These are phyloP conservation scores for Solanum lignicaule DNA, from an alignment of 257 asterid species.

Conservation along the genomic window DNA sequence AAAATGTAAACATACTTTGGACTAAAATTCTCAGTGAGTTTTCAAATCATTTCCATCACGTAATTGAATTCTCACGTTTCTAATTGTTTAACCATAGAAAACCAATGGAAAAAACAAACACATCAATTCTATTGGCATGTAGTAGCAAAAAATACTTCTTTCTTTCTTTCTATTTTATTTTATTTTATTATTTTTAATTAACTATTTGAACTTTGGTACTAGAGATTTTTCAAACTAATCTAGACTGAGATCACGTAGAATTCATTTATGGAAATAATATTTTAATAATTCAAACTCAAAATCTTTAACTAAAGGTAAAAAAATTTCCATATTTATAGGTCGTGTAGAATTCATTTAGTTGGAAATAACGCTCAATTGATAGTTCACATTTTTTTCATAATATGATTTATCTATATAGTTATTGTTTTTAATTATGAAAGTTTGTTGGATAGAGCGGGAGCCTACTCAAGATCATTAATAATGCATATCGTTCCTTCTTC, in stretches of 20 bases:
- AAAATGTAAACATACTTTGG: background rate
- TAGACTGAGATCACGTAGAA: background rate
- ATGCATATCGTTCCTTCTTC: background rate
- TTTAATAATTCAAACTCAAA: background rate
- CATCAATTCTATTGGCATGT: background rate
- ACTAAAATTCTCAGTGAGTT: too few relatives aligned
- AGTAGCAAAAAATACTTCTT: background rate
- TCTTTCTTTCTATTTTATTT: too few relatives aligned
- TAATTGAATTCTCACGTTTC: background rate
- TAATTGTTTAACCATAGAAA: background rate
- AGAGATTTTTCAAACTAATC: background rate
- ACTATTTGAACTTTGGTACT: background rate
- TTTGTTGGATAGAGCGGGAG: background rate
- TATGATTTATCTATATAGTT: too few relatives aligned
- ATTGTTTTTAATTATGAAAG: background rate
- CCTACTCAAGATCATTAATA: background rate
- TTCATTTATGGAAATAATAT: background rate
- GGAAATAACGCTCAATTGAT: background rate
- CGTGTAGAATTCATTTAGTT: too few relatives aligned
- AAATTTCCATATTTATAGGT: background rate
- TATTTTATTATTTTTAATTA: too few relatives aligned
- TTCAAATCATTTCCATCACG: background rate
- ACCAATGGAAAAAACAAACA: background rate
- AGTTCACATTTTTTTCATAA: too few relatives aligned
- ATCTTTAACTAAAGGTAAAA: rapidly evolving